phyloP scores from a whole-genome alignment of 345 rosid genomes.

The Rubroshorea leprosula region DNA sequence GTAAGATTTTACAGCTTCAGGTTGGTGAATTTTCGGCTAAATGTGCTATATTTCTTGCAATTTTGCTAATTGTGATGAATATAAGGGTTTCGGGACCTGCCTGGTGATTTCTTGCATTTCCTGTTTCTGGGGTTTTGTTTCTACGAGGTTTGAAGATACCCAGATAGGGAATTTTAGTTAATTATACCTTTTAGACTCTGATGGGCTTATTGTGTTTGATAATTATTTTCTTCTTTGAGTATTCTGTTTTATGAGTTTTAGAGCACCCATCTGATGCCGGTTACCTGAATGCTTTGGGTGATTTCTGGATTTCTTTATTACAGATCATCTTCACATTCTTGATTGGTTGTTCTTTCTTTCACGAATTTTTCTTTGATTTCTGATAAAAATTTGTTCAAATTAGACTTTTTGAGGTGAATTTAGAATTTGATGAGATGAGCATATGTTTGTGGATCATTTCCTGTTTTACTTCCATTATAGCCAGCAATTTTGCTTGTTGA shows the following conservation, averaged over 20 bases:
- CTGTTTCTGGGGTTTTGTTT: constrained; percentile 5
- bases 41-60: constrained; percentile 14
- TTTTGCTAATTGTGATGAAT: background rate
- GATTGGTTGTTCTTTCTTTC: constrained; percentile 6
- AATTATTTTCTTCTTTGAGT: background rate
- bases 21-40: constrained; percentile 15
- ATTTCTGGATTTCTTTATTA: too few species aligned
- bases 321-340: background rate
- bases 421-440: constrained; percentile 1
- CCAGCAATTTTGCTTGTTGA: too few species aligned
- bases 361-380: background rate
- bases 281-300: background rate
- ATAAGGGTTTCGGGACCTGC: background rate
- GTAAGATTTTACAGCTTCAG: constrained; percentile 9
- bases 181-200: background rate
- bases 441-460: too few species aligned
- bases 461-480: too few species aligned
- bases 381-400: constrained; percentile 1
- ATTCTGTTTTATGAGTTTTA: background rate
- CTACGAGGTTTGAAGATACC: constrained; percentile 2
- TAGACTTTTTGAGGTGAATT: background rate
- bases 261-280: background rate
- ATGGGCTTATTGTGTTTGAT: background rate
- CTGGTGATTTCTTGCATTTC: background rate
- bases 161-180: background rate